phyloP scores from a whole-genome alignment of 768 basidiomycete genomes.

The Lentinus brumalis region DNA sequence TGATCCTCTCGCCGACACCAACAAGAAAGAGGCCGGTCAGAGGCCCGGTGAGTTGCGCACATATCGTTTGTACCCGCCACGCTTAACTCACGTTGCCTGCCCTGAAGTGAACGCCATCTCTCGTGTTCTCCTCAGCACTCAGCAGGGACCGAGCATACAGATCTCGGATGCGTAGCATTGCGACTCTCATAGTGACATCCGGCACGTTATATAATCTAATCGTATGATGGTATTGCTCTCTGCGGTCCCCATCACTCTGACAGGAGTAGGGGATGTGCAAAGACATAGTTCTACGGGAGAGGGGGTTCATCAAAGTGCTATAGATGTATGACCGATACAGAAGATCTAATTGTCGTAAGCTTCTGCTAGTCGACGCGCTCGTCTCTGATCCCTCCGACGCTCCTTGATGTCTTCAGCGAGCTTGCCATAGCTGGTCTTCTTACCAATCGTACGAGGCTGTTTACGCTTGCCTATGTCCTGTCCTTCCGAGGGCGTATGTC shows the following conservation, averaged over 20 bases:
- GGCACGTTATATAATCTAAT: neutral
- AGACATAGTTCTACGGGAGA: neutral
- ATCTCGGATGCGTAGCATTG: conserved; percentile 69
- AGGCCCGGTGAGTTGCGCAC: conserved; percentile 43
- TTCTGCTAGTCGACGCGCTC: conserved; percentile 5
- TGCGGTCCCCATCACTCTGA: no score
- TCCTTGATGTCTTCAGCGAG: conserved; percentile 44
- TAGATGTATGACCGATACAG: neutral
- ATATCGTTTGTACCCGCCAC: neutral
- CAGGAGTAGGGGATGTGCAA: no score
- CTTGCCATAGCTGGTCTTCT: conserved; percentile 38
- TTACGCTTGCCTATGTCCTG: conserved; percentile 60
- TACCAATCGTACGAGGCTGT: conserved; percentile 26
- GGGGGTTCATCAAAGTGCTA: neutral
- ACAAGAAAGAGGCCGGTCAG: conserved; percentile 36
- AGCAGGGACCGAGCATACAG: conserved; percentile 87
- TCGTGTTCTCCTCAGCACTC: conserved; percentile 84
- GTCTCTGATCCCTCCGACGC: conserved; percentile 33
- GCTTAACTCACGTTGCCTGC: neutral
- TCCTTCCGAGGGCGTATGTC: conserved; percentile 35
- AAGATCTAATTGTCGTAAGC: neutral
- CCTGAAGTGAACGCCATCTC: conserved; percentile 68
- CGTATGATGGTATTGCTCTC: neutral
- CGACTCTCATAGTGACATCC: neutral
- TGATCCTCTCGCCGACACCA: conserved; percentile 47